These are phyloP conservation scores for Trichoderma virens DNA, from an alignment of 495 filamentous ascomycete species.

Conservation along the genomic window DNA sequence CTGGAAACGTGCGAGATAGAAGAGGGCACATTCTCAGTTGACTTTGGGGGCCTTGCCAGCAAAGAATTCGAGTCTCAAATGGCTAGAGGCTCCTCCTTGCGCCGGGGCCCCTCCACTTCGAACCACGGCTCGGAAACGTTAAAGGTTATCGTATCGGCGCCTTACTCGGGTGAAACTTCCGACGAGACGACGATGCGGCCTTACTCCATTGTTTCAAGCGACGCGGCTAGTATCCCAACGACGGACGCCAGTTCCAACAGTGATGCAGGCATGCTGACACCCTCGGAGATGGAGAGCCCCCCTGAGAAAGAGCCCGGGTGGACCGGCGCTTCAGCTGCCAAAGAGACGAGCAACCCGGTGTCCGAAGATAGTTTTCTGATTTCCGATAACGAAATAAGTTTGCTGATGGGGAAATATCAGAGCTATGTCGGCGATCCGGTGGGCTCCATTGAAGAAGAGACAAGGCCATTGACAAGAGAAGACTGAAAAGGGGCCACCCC, in stretches of 20 bases:
- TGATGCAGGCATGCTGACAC: background rate
- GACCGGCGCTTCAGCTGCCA: background rate
- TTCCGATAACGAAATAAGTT: background rate
- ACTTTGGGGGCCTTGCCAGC: constrained; percentile 6
- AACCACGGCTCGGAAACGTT: background rate
- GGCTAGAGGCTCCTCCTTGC: background rate
- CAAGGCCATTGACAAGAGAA: background rate
- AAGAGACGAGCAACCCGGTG: background rate
- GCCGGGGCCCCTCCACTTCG: background rate
- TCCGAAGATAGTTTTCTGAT: background rate
- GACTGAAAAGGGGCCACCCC: background rate
- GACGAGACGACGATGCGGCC: background rate
- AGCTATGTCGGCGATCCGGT: background rate
- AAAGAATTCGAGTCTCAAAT: background rate
- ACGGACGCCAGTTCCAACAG: background rate
- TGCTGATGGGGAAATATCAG: constrained; percentile 1
- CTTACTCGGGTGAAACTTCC: background rate
- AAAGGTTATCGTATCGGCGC: background rate
- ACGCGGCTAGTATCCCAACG: background rate
- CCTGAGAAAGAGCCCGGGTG: background rate
- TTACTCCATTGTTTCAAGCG: constrained; percentile 8
- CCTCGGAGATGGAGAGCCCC: background rate
- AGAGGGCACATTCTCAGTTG: constrained; percentile 7
- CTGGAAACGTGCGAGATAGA: background rate
- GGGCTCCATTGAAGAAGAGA: background rate